Evolutionary conservation across 2,329 filamentous ascomycete species (phyloP).

Genomic region (Xylaria sp.): DNA sequence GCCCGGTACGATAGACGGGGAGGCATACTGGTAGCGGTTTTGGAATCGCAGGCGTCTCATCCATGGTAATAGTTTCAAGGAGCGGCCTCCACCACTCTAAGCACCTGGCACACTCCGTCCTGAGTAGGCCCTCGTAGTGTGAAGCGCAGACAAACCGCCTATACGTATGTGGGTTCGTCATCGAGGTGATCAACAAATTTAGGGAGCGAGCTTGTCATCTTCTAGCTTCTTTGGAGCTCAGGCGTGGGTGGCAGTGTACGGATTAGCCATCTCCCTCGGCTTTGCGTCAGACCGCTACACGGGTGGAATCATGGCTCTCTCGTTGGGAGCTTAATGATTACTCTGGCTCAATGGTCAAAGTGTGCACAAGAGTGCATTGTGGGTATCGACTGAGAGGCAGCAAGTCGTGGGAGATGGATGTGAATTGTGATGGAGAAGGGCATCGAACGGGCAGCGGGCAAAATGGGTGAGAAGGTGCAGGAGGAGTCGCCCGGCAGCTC

Average conservation of each 20-base stretch:
- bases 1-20: constrained; percentile 2
- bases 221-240: background rate
- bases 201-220: background rate
- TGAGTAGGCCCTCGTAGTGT: background rate
- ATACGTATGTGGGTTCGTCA: background rate
- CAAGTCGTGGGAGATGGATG: background rate
- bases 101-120: background rate
- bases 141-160: background rate
- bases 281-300: background rate
- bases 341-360: background rate
- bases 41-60: background rate
- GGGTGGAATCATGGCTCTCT: background rate
- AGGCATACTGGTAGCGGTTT: background rate
- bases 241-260: background rate
- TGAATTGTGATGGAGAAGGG: background rate
- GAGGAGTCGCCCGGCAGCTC: background rate
- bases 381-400: background rate
- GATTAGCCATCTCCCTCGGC: background rate
- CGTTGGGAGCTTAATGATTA: background rate
- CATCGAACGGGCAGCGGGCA: background rate
- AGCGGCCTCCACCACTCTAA: background rate
- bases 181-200: background rate
- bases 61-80: background rate
- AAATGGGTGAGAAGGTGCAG: background rate
- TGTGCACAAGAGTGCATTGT: background rate